Evolutionary conservation across 805 yeast genomes (phyloP).

Genomic region (Pichia cephalocereana): DNA sequence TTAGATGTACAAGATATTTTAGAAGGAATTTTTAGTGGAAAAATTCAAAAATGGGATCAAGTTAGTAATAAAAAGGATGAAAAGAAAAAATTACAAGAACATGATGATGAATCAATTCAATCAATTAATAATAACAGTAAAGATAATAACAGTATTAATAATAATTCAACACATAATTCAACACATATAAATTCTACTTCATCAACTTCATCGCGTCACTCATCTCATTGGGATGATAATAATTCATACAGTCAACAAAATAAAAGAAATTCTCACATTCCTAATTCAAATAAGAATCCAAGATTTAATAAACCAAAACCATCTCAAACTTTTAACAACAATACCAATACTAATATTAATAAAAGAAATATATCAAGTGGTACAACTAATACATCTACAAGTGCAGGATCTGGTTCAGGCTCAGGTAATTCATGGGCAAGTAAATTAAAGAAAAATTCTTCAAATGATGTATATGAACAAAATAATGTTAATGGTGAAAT

Average conservation of each 20-base stretch:
- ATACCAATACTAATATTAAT: not conserved
- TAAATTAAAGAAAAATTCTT: not conserved
- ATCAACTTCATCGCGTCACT: slow-evolving; percentile 1
- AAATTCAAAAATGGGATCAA: slow-evolving; percentile 90
- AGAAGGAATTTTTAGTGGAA: slow-evolving; percentile 83
- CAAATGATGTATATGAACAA: not conserved
- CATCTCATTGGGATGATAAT: slow-evolving; percentile 7
- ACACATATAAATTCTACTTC: no score
- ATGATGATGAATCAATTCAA: slow-evolving; percentile 1
- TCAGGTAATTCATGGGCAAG: not conserved
- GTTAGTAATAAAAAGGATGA: slow-evolving; percentile 47
- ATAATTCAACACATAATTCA: no score
- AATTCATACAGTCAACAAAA: slow-evolving; percentile 1
- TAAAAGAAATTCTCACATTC: slow-evolving; percentile 2
- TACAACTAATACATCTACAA: not conserved
- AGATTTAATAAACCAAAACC: slow-evolving; percentile 3
- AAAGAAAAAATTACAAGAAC: slow-evolving; percentile 16
- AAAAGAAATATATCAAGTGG: not conserved
- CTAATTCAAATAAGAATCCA: slow-evolving; percentile 1
- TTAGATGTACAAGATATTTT: slow-evolving; percentile 72
- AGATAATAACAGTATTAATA: not conserved
- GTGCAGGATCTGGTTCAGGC: not conserved
- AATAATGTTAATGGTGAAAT: not conserved
- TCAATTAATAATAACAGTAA: no score
- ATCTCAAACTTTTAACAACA: not conserved